These are phyloP conservation scores for Amaranthus cruentus DNA, from an alignment of 148 eudicot genomes.

Conservation along the genomic window DNA sequence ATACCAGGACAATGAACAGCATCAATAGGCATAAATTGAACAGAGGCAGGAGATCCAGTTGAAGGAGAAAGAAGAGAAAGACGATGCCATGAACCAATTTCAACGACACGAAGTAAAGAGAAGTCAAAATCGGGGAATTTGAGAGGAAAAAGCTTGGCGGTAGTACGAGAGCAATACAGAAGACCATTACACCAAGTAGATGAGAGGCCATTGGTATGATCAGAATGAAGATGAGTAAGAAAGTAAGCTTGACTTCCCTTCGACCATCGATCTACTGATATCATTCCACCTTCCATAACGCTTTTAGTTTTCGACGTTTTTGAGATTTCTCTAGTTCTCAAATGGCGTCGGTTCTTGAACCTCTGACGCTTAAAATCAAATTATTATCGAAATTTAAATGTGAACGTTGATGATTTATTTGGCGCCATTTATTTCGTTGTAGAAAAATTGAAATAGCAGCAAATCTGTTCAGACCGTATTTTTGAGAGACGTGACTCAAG, in stretches of 20 bases:
- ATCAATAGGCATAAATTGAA: constrained; percentile 50
- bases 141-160: constrained; percentile 64
- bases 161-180: constrained; percentile 60
- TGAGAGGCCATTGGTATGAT: constrained; percentile 64
- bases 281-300: constrained; percentile 69
- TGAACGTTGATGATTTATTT: no score
- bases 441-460: no score
- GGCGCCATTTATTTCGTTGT: no score
- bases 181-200: constrained; percentile 57
- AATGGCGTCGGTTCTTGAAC: no score
- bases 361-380: no score
- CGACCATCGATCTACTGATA: constrained; percentile 71
- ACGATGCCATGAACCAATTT: constrained; percentile 49
- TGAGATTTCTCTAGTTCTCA: no score
- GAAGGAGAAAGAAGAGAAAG: constrained; percentile 51
- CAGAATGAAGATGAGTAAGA: constrained; percentile 80
- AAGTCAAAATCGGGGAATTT: constrained; percentile 61
- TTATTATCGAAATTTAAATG: no score
- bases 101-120: constrained; percentile 45
- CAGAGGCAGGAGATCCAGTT: constrained; percentile 23
- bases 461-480: no score
- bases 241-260: constrained; percentile 67
- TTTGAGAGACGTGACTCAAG: no score
- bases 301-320: no score
- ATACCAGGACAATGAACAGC: constrained; percentile 86